A percentile compares a stretch with the other conserved stretches of the same genome.
phyloP scores from a whole-genome alignment of 2,329 filamentous ascomycete species.

The Eurotiales sp. region DNA sequence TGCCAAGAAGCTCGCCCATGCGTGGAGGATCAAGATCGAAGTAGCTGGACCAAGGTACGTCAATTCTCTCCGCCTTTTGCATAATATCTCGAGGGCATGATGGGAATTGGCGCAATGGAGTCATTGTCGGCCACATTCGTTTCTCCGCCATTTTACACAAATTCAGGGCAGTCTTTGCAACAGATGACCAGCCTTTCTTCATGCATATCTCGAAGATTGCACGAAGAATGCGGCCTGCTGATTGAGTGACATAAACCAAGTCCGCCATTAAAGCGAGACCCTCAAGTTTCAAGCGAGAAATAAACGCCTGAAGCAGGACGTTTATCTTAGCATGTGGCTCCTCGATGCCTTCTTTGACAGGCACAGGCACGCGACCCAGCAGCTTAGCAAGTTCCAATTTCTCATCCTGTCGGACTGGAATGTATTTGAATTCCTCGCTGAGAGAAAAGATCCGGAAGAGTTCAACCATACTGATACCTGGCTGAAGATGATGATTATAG shows the following conservation, averaged over 20 bases:
- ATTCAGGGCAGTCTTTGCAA: slow-evolving; percentile 87
- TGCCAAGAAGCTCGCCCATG: slow-evolving; percentile 89
- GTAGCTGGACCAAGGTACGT: slow-evolving; percentile 89
- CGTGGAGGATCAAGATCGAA: slow-evolving; percentile 94
- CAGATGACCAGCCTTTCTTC: slow-evolving; percentile 92
- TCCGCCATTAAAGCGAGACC: slow-evolving; percentile 96
- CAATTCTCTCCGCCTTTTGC: slow-evolving; percentile 88
- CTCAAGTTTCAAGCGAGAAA: slow-evolving; percentile 89
- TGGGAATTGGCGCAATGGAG: slow-evolving; percentile 85
- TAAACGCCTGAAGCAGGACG: slow-evolving; percentile 92
- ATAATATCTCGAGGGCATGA: slow-evolving; percentile 78
- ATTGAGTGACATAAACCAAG: slow-evolving; percentile 97
- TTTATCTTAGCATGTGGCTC: slow-evolving; percentile 98
- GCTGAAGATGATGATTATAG: slow-evolving; percentile 93
- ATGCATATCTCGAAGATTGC: slow-evolving; percentile 97
- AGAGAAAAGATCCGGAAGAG: slow-evolving; percentile 94
- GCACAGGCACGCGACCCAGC: slow-evolving; percentile 83
- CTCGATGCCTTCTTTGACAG: slow-evolving; percentile 95
- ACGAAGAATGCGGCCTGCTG: slow-evolving; percentile 88
- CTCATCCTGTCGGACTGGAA: slow-evolving; percentile 94
- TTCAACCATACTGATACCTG: slow-evolving; percentile 88
- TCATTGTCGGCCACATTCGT: slow-evolving; percentile 99
- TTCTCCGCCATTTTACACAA: slow-evolving; percentile 99
- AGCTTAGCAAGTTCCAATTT: slow-evolving; percentile 94
- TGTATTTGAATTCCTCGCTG: slow-evolving; percentile 98